Evolutionary conservation across 2,329 filamentous ascomycete species (phyloP).

Genomic region (Xylariales sp.): DNA sequence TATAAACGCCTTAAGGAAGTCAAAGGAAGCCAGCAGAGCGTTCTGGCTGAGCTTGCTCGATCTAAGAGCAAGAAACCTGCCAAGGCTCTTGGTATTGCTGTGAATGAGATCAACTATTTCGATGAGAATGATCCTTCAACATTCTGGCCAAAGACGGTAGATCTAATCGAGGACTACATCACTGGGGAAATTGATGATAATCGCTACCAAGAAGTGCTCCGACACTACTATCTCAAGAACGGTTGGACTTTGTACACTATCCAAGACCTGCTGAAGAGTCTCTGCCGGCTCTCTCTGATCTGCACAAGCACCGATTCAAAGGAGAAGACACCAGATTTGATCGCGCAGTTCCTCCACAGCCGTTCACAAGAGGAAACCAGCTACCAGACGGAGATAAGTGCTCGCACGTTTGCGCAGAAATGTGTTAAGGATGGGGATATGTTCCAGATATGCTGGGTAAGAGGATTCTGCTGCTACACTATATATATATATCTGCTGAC

Average conservation of each 20-base stretch:
- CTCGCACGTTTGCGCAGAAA: slow-evolving; percentile 88
- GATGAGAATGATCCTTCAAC: slow-evolving; percentile 57
- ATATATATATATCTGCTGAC: slow-evolving; percentile 1
- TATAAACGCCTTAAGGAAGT: slow-evolving; percentile 80
- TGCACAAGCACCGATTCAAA: slow-evolving; percentile 84
- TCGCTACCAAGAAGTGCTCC: slow-evolving; percentile 84
- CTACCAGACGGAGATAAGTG: slow-evolving; percentile 83
- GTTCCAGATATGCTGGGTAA: slow-evolving; percentile 86
- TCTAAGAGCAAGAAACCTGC: slow-evolving; percentile 76
- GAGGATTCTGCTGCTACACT: slow-evolving; percentile 25
- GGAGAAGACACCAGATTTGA: slow-evolving; percentile 89
- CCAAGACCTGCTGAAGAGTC: slow-evolving; percentile 77
- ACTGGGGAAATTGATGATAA: slow-evolving; percentile 75
- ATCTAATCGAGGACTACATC: slow-evolving; percentile 83
- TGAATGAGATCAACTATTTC: slow-evolving; percentile 78
- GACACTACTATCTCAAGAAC: slow-evolving; percentile 84
- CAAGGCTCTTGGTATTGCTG: slow-evolving; percentile 75
- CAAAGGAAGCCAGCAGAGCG: slow-evolving; percentile 73
- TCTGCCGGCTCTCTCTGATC: slow-evolving; percentile 75
- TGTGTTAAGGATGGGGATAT: slow-evolving; percentile 89
- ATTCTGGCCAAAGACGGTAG: slow-evolving; percentile 82
- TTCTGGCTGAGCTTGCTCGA: slow-evolving; percentile 68
- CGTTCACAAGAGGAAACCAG: slow-evolving; percentile 81
- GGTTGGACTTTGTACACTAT: slow-evolving; percentile 95
- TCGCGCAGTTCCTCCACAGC: slow-evolving; percentile 79